Conservation (phyloP, 2,329 filamentous ascomycete species). For the Cryoendolithus antarcticus region DNA sequence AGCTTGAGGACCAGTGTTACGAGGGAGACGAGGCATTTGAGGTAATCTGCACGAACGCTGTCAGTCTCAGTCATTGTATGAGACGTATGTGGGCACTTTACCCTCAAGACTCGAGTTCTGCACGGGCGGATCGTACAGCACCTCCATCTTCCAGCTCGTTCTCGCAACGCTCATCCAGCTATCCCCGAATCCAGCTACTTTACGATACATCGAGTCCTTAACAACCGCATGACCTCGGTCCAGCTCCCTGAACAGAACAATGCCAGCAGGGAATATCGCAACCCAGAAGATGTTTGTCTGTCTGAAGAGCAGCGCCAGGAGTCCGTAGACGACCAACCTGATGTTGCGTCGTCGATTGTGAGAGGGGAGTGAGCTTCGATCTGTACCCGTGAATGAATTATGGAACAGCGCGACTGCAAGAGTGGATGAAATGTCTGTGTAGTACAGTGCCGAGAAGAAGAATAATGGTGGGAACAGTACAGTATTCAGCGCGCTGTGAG, state of each 20-base stretch:
- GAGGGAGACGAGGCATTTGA: conserved; percentile 50
- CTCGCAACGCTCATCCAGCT: conserved; percentile 15
- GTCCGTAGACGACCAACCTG: conserved; percentile 41
- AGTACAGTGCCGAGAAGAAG: conserved; percentile 93
- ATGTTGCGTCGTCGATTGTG: not conserved
- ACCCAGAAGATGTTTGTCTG: conserved; percentile 99
- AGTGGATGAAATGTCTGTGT: conserved; percentile 82
- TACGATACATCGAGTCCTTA: conserved; percentile 19
- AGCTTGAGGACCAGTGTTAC: conserved; percentile 41
- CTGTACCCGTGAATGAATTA: conserved; percentile 12
- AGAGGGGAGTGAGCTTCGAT: not conserved
- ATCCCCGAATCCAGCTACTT: conserved; percentile 20
- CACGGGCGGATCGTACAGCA: conserved; percentile 40
- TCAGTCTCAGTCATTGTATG: too few species aligned
- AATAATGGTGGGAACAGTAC: conserved; percentile 79
- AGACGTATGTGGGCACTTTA: conserved; percentile 13
- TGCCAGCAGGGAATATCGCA: conserved; percentile 57
- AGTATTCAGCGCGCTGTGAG: conserved; percentile 62
- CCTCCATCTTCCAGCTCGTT: conserved; percentile 27
- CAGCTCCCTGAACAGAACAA: conserved; percentile 35
- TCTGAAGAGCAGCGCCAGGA: conserved; percentile 60
- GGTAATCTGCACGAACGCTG: conserved; percentile 27
- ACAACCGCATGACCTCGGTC: conserved; percentile 39
- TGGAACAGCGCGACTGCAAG: conserved; percentile 62
- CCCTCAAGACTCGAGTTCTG: conserved; percentile 37